Percentiles rank a stretch among this genome's conserved stretches.
Conservation (phyloP, 2,329 filamentous ascomycete species). For the Sclerotinia spermophila region DNA sequence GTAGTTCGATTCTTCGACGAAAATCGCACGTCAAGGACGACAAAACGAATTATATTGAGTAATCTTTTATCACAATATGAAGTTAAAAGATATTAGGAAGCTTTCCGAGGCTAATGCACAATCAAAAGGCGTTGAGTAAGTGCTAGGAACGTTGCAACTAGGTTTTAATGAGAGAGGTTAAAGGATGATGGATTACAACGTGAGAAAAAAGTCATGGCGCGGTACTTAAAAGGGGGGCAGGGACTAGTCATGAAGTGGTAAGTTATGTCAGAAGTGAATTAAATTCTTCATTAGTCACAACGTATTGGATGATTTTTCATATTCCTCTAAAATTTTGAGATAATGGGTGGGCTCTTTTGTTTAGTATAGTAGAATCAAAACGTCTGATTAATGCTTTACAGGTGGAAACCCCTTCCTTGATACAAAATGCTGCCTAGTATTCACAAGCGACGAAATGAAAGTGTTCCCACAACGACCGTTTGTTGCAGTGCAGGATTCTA, state of each 20-base stretch:
- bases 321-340: not conserved
- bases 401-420: too few species aligned
- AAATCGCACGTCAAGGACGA: not conserved
- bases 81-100: not conserved
- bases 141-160: not conserved
- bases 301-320: not conserved
- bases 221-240: not conserved
- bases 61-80: not conserved
- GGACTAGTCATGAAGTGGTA: not conserved
- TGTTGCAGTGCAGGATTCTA: not conserved
- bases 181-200: not conserved
- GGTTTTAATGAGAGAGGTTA: not conserved
- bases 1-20: not conserved
- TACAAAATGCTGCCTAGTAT: not conserved
- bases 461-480: not conserved
- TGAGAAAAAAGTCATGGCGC: not conserved
- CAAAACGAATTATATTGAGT: not conserved
- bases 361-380: too few species aligned
- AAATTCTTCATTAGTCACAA: not conserved
- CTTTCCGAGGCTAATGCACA: not conserved
- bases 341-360: not conserved
- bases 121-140: not conserved
- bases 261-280: conserved; percentile 4
- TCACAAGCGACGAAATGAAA: not conserved
- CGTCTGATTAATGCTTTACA: not conserved